Conservation (phyloP, 495 filamentous ascomycete species). For the Aspergillus coremiiformis region DNA sequence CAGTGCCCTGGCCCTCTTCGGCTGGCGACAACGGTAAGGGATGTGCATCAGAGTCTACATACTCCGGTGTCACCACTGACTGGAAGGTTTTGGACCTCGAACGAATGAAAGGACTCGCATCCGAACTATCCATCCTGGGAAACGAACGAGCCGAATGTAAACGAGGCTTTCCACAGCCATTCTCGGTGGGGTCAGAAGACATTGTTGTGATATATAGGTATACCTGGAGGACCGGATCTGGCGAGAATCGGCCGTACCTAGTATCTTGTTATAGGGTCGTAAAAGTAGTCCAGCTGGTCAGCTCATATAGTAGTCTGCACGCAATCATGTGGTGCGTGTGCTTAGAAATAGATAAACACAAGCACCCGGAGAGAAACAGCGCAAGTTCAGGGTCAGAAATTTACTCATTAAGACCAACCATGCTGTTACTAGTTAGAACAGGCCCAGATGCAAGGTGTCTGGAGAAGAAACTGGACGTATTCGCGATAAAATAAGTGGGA, state of each 20-base stretch:
- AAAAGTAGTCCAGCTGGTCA: slow-evolving; percentile 24
- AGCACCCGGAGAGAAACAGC: not conserved
- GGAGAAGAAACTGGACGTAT: not conserved
- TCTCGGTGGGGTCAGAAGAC: slow-evolving; percentile 23
- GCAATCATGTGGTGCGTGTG: not conserved
- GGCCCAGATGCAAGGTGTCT: not conserved
- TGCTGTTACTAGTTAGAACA: not conserved
- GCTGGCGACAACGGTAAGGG: slow-evolving; percentile 19
- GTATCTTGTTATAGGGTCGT: slow-evolving; percentile 16
- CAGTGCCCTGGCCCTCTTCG: slow-evolving; percentile 27
- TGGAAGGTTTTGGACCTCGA: slow-evolving; percentile 59
- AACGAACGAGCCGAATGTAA: slow-evolving; percentile 44
- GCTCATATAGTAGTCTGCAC: slow-evolving; percentile 24
- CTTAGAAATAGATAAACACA: not conserved
- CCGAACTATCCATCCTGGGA: slow-evolving; percentile 44
- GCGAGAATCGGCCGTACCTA: not conserved
- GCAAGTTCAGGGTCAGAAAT: not conserved
- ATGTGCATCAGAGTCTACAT: slow-evolving; percentile 25
- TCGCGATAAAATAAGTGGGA: not conserved
- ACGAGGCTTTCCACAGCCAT: slow-evolving; percentile 26
- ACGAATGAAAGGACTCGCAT: slow-evolving; percentile 34
- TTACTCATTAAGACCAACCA: not conserved
- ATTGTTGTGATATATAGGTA: slow-evolving; percentile 6
- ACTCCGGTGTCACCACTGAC: slow-evolving; percentile 41
- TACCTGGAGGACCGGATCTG: not conserved